phyloP scores from a whole-genome alignment of 2,329 filamentous ascomycete species.

The Colletotrichum eleusines region DNA sequence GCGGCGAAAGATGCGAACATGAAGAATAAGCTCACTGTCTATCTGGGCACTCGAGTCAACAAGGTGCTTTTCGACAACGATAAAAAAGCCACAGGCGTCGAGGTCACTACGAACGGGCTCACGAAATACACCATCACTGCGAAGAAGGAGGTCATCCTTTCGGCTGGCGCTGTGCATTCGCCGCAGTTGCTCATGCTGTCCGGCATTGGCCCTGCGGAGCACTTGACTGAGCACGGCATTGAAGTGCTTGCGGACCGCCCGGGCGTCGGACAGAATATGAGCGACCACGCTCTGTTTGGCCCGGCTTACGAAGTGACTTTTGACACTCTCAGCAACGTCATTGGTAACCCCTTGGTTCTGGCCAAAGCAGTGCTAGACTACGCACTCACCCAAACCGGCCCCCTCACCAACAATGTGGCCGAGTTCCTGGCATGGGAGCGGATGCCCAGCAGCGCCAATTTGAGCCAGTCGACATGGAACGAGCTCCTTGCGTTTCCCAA shows the following conservation, averaged over 20 bases:
- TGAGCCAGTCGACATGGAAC: conserved; percentile 16
- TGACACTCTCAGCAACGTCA: conserved; percentile 36
- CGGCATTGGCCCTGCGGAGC: conserved; percentile 56
- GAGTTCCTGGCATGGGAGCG: conserved; percentile 47
- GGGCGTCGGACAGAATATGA: conserved; percentile 85
- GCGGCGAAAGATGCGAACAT: conserved; percentile 45
- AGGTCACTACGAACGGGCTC: conserved; percentile 45
- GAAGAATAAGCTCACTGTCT: conserved; percentile 53
- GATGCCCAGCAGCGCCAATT: conserved; percentile 46
- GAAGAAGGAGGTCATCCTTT: conserved; percentile 29
- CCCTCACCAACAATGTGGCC: conserved; percentile 39
- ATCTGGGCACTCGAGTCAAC: conserved; percentile 56
- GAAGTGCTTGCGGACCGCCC: conserved; percentile 64
- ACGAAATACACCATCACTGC: conserved; percentile 34
- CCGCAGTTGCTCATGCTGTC: conserved; percentile 38
- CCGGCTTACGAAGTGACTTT: conserved; percentile 38
- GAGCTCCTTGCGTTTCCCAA: conserved; percentile 44
- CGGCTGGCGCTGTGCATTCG: conserved; percentile 29
- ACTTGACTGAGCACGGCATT: conserved; percentile 54
- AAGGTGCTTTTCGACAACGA: conserved; percentile 57
- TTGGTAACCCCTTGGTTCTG: conserved; percentile 1
- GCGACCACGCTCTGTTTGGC: conserved; percentile 67
- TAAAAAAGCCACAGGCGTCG: conserved; percentile 56
- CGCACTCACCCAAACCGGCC: conserved; percentile 1
- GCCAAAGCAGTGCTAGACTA: not conserved